phyloP scores from a whole-genome alignment of 257 asterid genomes.

The Gentiana dahurica region DNA sequence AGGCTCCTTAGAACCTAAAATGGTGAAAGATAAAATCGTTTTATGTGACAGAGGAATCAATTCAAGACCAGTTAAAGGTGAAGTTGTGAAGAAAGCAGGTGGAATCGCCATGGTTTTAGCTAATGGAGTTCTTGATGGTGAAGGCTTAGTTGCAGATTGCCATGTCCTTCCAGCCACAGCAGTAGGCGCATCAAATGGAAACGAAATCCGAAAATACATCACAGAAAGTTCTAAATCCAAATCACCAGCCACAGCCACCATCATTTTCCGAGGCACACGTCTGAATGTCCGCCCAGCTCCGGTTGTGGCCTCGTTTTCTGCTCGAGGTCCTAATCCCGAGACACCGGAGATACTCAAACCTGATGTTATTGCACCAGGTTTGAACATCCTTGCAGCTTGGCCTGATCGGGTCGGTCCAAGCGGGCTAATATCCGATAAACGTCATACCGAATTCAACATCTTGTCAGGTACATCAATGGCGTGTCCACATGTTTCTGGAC shows the following conservation, averaged over 20 bases:
- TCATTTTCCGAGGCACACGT: constrained; percentile 56
- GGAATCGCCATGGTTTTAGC: constrained; percentile 82
- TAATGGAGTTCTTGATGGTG: constrained; percentile 76
- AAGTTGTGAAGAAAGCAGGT: constrained; percentile 84
- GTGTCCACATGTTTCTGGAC: constrained; percentile 83
- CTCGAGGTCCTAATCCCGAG: constrained; percentile 83
- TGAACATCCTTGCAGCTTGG: constrained; percentile 91
- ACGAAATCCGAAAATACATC: constrained; percentile 60
- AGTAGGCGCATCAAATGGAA: constrained; percentile 54
- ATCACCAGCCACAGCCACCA: constrained; percentile 41
- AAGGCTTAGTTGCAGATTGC: constrained; percentile 79
- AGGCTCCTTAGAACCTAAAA: constrained; percentile 51
- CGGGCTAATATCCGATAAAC: constrained; percentile 54
- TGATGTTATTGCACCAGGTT: constrained; percentile 80
- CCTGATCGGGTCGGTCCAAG: constrained; percentile 64
- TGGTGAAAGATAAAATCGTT: constrained; percentile 56
- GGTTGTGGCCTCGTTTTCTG: constrained; percentile 68
- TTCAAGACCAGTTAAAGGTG: constrained; percentile 73
- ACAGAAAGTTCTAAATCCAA: constrained; percentile 22
- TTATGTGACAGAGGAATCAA: constrained; percentile 75
- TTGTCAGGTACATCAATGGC: constrained; percentile 91
- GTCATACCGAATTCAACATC: constrained; percentile 68
- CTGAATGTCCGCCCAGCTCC: constrained; percentile 75
- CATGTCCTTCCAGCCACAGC: constrained; percentile 80
- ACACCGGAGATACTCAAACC: constrained; percentile 83